phyloP scores from a whole-genome alignment of 371 early-diverging fungal species.

The Mucor ambiguus region DNA sequence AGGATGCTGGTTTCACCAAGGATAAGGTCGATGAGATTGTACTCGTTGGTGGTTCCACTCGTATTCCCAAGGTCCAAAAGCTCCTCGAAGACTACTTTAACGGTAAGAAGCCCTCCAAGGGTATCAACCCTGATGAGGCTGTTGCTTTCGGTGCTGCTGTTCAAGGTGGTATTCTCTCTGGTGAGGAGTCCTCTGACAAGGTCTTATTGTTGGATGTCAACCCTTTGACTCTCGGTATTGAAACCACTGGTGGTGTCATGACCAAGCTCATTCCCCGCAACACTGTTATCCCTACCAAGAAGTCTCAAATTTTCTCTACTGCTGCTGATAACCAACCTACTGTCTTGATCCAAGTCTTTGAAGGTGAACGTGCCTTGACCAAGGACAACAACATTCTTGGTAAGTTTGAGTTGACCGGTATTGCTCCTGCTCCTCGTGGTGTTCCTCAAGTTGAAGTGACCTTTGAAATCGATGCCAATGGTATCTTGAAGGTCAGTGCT shows the following conservation, averaged over 20 bases:
- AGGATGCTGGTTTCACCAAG: constrained; percentile 92
- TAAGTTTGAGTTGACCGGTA: constrained; percentile 89
- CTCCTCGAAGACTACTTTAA: constrained; percentile 90
- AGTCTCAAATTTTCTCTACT: constrained; percentile 98
- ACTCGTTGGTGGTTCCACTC: constrained; percentile 99
- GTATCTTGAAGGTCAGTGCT: constrained; percentile 97
- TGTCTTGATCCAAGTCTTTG: constrained; percentile 96
- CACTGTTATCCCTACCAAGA: constrained; percentile 98
- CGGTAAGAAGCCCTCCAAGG: constrained; percentile 92
- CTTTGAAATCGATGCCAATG: constrained; percentile 98
- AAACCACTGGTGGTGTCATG: constrained; percentile 96
- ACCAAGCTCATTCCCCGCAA: constrained; percentile 95
- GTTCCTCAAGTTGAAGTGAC: constrained; percentile 91
- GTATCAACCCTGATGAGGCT: constrained; percentile 97
- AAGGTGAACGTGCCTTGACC: constrained; percentile 97
- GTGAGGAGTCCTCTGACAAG: constrained; percentile 80
- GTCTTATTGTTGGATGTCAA: constrained; percentile 96
- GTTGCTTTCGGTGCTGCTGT: constrained; percentile 98
- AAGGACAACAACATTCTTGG: constrained; percentile 98
- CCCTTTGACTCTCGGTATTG: constrained; percentile 97
- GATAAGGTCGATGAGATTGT: constrained; percentile 96
- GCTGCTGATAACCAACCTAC: constrained; percentile 98
- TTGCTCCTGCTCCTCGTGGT: constrained; percentile 89
- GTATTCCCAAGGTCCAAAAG: constrained; percentile 98
- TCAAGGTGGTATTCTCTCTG: constrained; percentile 93